phyloP scores from a whole-genome alignment of 2,329 filamentous ascomycete species.

The Emydomyces testavorans region DNA sequence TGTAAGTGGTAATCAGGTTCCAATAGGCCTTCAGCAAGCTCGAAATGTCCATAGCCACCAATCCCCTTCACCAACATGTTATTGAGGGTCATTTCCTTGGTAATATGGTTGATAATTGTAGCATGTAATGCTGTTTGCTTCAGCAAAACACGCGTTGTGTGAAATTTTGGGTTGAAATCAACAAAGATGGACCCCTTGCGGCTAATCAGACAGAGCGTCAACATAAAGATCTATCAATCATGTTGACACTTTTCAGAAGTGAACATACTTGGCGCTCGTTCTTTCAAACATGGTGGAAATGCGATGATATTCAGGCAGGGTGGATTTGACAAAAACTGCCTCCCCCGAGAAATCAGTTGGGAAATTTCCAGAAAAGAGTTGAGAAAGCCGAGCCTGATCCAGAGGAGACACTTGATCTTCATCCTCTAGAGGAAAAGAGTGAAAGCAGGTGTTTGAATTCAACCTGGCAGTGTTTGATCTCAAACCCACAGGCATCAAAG shows the following conservation, averaged over 20 bases:
- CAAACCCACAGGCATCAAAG: too few species aligned
- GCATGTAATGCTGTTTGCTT: not conserved
- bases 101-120: not conserved
- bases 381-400: not conserved
- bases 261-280: not conserved
- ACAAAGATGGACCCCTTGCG: not conserved
- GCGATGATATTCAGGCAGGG: not conserved
- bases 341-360: conserved; percentile 2
- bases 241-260: not conserved
- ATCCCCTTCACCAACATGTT: not conserved
- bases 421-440: not conserved
- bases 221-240: not conserved
- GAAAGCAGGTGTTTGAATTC: not conserved
- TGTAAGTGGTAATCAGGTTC: not conserved
- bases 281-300: not conserved
- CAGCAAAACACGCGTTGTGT: not conserved
- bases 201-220: not conserved
- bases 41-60: not conserved
- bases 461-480: not conserved
- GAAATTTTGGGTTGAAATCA: not conserved
- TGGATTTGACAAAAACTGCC: not conserved
- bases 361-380: not conserved
- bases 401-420: not conserved
- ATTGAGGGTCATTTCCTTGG: not conserved
- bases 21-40: not conserved